phyloP scores from a whole-genome alignment of 1,284 basidiomycete genomes.

The Pisolithus thermaeus region DNA sequence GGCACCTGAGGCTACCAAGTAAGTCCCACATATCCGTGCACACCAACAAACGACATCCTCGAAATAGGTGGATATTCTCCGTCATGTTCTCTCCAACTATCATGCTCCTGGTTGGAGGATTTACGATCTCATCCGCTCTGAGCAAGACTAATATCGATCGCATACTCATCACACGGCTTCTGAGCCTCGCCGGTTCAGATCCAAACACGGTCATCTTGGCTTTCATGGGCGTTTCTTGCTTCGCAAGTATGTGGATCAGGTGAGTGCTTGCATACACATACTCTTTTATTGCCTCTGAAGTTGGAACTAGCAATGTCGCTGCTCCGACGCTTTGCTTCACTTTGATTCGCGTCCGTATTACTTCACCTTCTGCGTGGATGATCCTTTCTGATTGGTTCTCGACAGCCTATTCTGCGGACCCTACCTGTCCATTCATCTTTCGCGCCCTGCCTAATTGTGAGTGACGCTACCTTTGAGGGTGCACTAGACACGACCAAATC shows the following conservation, averaged over 20 bases:
- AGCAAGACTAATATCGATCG: conserved; percentile 98
- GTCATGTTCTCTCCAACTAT: conserved; percentile 90
- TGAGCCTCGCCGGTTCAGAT: conserved; percentile 84
- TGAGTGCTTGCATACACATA: conserved; percentile 33
- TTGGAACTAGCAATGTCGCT: conserved; percentile 76
- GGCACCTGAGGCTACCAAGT: conserved; percentile 80
- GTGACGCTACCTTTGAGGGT: conserved; percentile 23
- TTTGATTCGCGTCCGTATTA: conserved; percentile 73
- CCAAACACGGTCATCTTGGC: conserved; percentile 87
- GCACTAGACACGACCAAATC: conserved; percentile 3
- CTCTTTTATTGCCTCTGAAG: conserved; percentile 14
- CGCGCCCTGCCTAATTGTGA: conserved; percentile 85
- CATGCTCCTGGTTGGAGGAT: conserved; percentile 96
- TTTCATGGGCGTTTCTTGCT: conserved; percentile 96
- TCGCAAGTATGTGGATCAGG: conserved; percentile 99
- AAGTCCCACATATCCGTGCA: conserved; percentile 24
- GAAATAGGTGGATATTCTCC: conserved; percentile 63
- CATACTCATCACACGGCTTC: conserved; percentile 86
- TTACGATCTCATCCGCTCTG: conserved; percentile 95
- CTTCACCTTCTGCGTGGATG: neutral
- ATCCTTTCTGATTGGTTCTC: conserved; percentile 9
- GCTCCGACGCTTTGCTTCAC: conserved; percentile 97
- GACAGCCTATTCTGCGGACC: conserved; percentile 87
- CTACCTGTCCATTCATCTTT: conserved; percentile 86
- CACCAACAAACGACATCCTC: conserved; percentile 5